Conservation (phyloP, 2,329 filamentous ascomycete species). For the Chaetomium olivaceum region DNA sequence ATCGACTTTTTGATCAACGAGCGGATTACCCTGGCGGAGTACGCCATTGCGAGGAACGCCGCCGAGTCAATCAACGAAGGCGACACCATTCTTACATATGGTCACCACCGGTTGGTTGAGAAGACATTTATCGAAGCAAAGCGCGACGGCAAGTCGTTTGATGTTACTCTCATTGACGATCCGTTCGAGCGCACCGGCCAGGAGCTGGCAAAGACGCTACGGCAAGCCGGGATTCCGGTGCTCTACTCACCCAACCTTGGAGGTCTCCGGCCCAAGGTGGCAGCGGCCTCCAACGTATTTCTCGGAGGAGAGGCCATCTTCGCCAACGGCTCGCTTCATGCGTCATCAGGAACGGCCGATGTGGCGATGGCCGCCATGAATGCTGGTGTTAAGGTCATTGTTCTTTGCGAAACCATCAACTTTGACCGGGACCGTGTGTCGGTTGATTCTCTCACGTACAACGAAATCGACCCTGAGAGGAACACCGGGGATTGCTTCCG, state of each 20-base stretch:
- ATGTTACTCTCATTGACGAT: constrained; percentile 81
- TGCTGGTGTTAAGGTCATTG: constrained; percentile 76
- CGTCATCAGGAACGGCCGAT: constrained; percentile 80
- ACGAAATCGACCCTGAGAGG: constrained; percentile 81
- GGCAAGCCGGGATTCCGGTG: constrained; percentile 69
- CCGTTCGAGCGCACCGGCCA: constrained; percentile 55
- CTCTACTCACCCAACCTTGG: constrained; percentile 78
- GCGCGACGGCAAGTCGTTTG: constrained; percentile 70
- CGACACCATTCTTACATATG: constrained; percentile 84
- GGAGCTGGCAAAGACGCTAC: constrained; percentile 67
- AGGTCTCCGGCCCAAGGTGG: constrained; percentile 72
- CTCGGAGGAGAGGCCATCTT: constrained; percentile 93
- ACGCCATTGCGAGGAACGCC: constrained; percentile 78
- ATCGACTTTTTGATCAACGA: constrained; percentile 92
- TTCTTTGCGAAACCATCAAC: constrained; percentile 93
- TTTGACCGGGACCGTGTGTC: constrained; percentile 84
- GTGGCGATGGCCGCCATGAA: constrained; percentile 81
- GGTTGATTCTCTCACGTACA: constrained; percentile 88
- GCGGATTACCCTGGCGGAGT: constrained; percentile 82
- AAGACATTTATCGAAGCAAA: constrained; percentile 75
- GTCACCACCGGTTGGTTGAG: constrained; percentile 82
- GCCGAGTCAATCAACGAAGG: constrained; percentile 73
- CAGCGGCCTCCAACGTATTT: constrained; percentile 67
- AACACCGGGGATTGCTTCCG: constrained; percentile 57
- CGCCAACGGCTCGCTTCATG: constrained; percentile 89